Percentiles rank a stretch among this genome's conserved stretches.
These are phyloP conservation scores for Saprolegnia parasitica DNA, from an alignment of 352 stramenopile species.

Conservation along the genomic window DNA sequence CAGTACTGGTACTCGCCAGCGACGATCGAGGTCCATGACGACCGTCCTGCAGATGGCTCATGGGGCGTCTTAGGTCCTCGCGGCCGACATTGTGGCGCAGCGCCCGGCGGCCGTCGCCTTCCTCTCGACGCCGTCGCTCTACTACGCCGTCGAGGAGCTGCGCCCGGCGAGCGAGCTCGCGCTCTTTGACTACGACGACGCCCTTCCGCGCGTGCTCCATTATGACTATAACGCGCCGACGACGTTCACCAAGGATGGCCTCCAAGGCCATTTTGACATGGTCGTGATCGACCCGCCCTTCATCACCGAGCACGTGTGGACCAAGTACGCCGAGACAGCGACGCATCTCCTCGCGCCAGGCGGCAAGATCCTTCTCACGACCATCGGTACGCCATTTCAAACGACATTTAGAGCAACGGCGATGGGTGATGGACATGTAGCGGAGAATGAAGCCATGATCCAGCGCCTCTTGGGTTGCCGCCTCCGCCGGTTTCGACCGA, in stretches of 20 bases:
- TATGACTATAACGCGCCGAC: constrained; percentile 90
- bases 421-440: constrained; percentile 37
- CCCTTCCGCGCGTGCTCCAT: constrained; percentile 52
- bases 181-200: constrained; percentile 34
- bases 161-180: not conserved
- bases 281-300: constrained; percentile 93
- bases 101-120: constrained; percentile 71
- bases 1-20: constrained; percentile 93
- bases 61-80: constrained; percentile 33
- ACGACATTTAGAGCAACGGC: not conserved
- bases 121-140: constrained; percentile 91
- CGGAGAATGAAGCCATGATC: constrained; percentile 87
- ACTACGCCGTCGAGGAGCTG: constrained; percentile 57
- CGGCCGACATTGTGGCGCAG: constrained; percentile 55
- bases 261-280: constrained; percentile 81
- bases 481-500: constrained; percentile 72
- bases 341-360: constrained; percentile 55
- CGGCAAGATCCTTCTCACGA: constrained; percentile 84
- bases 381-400: constrained; percentile 57
- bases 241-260: constrained; percentile 42
- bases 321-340: constrained; percentile 73
- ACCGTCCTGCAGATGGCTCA: constrained; percentile 24
- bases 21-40: constrained; percentile 67
- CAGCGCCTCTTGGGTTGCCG: constrained; percentile 72
- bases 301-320: constrained; percentile 91